Conservation (phyloP, 2,329 filamentous ascomycete species). For the Cytospora mali region DNA sequence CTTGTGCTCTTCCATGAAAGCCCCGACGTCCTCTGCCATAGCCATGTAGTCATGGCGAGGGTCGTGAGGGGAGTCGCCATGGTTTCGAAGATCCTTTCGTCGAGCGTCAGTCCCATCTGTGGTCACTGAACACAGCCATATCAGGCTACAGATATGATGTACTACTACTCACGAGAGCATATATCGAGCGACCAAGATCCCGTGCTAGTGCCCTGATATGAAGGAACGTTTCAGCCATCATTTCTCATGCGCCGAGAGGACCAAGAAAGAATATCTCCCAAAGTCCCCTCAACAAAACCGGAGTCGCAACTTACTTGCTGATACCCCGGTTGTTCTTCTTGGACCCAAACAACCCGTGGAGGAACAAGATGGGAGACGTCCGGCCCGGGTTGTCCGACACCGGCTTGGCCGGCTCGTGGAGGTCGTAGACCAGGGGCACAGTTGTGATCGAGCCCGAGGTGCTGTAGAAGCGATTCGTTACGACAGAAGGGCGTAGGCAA, state of each 20-base stretch:
- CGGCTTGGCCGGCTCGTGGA: conserved; percentile 60
- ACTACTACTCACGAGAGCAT: conserved; percentile 66
- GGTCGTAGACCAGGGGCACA: conserved; percentile 62
- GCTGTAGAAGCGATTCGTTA: conserved; percentile 13
- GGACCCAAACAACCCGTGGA: conserved; percentile 92
- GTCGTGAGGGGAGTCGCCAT: conserved; percentile 85
- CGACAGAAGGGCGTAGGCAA: conserved; percentile 10
- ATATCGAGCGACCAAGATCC: conserved; percentile 79
- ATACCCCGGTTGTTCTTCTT: conserved; percentile 95
- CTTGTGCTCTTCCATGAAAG: conserved; percentile 73
- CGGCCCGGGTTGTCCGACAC: conserved; percentile 42
- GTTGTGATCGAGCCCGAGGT: conserved; percentile 17
- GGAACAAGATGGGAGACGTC: conserved; percentile 72
- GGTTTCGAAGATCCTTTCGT: conserved; percentile 81
- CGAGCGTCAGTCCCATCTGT: neutral
- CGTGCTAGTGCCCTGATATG: conserved; percentile 73
- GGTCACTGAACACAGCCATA: neutral
- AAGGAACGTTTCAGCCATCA: conserved; percentile 7
- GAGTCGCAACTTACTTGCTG: conserved; percentile 71
- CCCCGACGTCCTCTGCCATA: conserved; percentile 81
- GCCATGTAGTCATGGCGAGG: conserved; percentile 75
- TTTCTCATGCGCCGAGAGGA: neutral
- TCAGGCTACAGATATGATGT: neutral
- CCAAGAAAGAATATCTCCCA: no score
- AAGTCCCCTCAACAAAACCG: neutral